A percentile compares a stretch with the other conserved stretches of the same genome.
phyloP scores from a whole-genome alignment of 352 stramenopile genomes.

The Phytopythium helicoides region DNA sequence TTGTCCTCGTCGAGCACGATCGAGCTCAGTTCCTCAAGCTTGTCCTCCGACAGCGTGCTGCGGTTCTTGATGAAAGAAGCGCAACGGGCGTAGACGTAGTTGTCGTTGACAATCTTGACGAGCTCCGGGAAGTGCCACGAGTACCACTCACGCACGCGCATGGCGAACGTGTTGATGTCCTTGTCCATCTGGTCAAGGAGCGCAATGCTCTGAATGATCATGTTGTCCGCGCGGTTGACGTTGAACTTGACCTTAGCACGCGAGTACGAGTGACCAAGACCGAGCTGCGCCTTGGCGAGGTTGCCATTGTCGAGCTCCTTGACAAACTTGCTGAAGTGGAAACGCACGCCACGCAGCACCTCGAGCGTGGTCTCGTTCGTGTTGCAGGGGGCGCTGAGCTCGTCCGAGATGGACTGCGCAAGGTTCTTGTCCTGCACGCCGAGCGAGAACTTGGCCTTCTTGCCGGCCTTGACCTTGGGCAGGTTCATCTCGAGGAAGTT shows the following conservation, averaged over 20 bases:
- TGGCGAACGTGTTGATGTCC: constrained; percentile 99
- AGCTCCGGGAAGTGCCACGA: constrained; percentile 99
- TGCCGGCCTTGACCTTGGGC: constrained; percentile 93
- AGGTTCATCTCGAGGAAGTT: constrained; percentile 99
- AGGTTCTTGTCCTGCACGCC: constrained; percentile 94
- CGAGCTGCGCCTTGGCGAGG: constrained; percentile 97
- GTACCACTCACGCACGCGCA: constrained; percentile 99
- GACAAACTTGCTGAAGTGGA: constrained; percentile 98
- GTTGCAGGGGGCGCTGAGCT: constrained; percentile 92
- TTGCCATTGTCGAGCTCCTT: constrained; percentile 96
- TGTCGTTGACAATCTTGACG: constrained; percentile 99
- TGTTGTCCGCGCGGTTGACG: constrained; percentile 99
- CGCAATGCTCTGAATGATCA: constrained; percentile 99
- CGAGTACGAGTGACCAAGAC: constrained; percentile 99
- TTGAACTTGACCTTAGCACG: constrained; percentile 99
- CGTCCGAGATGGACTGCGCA: constrained; percentile 95
- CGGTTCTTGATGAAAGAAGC: constrained; percentile 97
- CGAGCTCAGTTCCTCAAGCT: constrained; percentile 77
- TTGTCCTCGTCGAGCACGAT: constrained; percentile 98
- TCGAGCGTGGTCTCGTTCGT: constrained; percentile 97
- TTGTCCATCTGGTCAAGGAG: constrained; percentile 99
- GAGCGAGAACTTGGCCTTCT: constrained; percentile 89
- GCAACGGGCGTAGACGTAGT: constrained; percentile 98
- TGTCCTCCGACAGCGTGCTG: constrained; percentile 76
- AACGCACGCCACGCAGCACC: constrained; percentile 95